Conservation (phyloP, 768 basidiomycete species). For the Tulasnella sp. region DNA sequence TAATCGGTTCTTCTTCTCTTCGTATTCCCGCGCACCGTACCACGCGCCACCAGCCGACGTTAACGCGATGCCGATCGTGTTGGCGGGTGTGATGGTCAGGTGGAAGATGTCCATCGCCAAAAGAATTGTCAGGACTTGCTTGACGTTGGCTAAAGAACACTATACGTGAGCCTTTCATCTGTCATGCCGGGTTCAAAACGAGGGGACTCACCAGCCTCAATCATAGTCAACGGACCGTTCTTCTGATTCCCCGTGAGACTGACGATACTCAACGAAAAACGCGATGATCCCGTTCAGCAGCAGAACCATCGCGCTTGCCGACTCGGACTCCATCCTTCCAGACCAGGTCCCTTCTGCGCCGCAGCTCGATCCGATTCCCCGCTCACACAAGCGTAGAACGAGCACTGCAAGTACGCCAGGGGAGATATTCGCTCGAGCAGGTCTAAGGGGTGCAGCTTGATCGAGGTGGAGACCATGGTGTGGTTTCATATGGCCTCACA, state of each 20-base stretch:
- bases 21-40: conserved; percentile 71
- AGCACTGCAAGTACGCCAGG: conserved; percentile 86
- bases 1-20: conserved; percentile 37
- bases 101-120: conserved; percentile 84
- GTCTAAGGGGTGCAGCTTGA: conserved; percentile 72
- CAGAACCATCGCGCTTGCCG: conserved; percentile 50
- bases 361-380: conserved; percentile 79
- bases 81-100: conserved; percentile 74
- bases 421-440: conserved; percentile 89
- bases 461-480: not conserved
- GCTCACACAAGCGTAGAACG: conserved; percentile 70
- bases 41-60: conserved; percentile 86
- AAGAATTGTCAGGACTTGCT: conserved; percentile 89
- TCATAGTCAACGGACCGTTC: conserved; percentile 87
- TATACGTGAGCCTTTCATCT: not conserved
- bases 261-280: conserved; percentile 87
- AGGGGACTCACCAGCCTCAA: conserved; percentile 70
- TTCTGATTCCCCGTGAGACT: conserved; percentile 96
- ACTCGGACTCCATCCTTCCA: conserved; percentile 8
- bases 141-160: conserved; percentile 69
- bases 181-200: not conserved
- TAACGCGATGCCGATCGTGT: conserved; percentile 79
- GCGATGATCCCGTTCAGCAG: conserved; percentile 83
- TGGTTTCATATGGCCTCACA: not conserved
- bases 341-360: conserved; percentile 52